phyloP scores from a whole-genome alignment of 2,329 filamentous ascomycete species.

The Pseudofabraea citricarpa region DNA sequence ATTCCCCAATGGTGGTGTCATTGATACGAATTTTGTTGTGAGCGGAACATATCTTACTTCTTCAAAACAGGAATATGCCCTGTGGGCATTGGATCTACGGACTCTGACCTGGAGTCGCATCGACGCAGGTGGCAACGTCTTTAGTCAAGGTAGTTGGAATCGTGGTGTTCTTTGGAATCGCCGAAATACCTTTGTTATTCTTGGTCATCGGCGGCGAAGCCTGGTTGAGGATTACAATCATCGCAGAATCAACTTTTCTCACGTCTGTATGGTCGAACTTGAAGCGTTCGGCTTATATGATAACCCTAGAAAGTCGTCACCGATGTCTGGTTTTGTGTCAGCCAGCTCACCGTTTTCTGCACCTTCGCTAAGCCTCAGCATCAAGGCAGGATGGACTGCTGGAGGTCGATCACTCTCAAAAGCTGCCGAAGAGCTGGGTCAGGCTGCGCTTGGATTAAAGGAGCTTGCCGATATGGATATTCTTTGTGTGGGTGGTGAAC shows the following conservation, averaged over 20 bases:
- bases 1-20: slow-evolving; percentile 93
- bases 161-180: slow-evolving; percentile 89
- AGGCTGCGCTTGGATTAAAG: slow-evolving; percentile 70
- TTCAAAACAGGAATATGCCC: slow-evolving; percentile 94
- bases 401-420: slow-evolving; percentile 72
- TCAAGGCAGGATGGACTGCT: slow-evolving; percentile 60
- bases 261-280: slow-evolving; percentile 93
- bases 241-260: slow-evolving; percentile 92
- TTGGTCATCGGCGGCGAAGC: slow-evolving; percentile 89
- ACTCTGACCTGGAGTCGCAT: slow-evolving; percentile 93
- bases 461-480: slow-evolving; percentile 97
- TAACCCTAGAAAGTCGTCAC: slow-evolving; percentile 75
- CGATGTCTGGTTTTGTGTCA: slow-evolving; percentile 80
- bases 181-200: slow-evolving; percentile 90
- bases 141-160: slow-evolving; percentile 98
- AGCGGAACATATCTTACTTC: slow-evolving; percentile 97
- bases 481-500: slow-evolving; percentile 82
- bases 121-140: slow-evolving; percentile 89
- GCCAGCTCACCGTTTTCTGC: slow-evolving; percentile 67
- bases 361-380: slow-evolving; percentile 34
- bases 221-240: slow-evolving; percentile 98
- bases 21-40: slow-evolving; percentile 94
- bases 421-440: slow-evolving; percentile 80
- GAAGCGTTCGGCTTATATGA: slow-evolving; percentile 97
- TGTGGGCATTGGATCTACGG: slow-evolving; percentile 89